Base-by-base conservation (phyloP, 1,284 basidiomycete genomes). In the Moesziomyces sp. region DNA sequence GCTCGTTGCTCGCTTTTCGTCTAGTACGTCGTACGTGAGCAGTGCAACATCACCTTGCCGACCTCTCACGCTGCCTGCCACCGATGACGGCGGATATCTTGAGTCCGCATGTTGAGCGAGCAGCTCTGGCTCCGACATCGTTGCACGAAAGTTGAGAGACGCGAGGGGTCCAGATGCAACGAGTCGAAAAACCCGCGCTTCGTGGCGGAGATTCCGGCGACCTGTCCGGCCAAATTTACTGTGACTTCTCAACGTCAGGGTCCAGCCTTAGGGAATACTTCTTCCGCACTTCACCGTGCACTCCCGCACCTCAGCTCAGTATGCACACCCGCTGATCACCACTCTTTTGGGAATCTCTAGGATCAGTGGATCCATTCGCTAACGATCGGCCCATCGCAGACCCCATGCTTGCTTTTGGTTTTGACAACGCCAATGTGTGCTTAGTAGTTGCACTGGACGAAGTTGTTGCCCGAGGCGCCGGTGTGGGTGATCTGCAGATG, bases 381-480 rank as follows among this genome's bases (percentile, higher is more conserved):
- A 3, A 11, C 1, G 0, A 33, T 33, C 30, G 30, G 30, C 10
- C 10, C 30, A 33, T 13, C 30, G 30, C 30, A 10, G 30, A 33
- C 30, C 30, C 30, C 30, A 33, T 33, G 30, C 30, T 33, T 33
- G 30, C 30, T 33, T 26, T 46, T 30, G 53, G 45, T 51, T 47
- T 52, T 55, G 28, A 33, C 9, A 18, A 18, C 38, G 38, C 38
- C 16, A 3, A 5, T 33, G 11, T 6, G 35, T 23, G 28, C 48
- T 59, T 61, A 71, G 65, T 74, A 77, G 53, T 45, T n/a, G 70
- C 75, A 77, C 48, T 49, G 46, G 21, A 77, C 73, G 40, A 77
- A 77, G 69, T 69, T 66, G 73, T 73, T 69, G 51, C 73, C 69
- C n/a, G 59, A 65, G 35, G 76, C 73, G 49, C 73, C 76, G 44